These are phyloP conservation scores for Penicillium fuscoglaucum DNA, from an alignment of 2,329 filamentous ascomycete genomes.

Conservation along the genomic window DNA sequence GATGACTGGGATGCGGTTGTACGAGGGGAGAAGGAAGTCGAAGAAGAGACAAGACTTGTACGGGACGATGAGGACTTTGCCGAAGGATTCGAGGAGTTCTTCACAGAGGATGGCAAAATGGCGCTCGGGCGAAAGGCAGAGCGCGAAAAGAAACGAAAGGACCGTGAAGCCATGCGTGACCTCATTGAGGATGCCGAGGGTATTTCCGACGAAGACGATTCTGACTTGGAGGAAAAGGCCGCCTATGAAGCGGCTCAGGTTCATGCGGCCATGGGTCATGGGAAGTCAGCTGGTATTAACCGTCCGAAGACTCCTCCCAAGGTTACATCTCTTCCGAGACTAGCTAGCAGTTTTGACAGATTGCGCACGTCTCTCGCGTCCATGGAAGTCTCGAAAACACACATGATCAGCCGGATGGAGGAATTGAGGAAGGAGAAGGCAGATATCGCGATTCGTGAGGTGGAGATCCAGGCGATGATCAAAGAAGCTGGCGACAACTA, in stretches of 20 bases:
- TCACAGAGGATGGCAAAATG: constrained; percentile 79
- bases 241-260: constrained; percentile 89
- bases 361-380: constrained; percentile 62
- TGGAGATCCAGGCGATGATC: constrained; percentile 75
- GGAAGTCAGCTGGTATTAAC: constrained; percentile 37
- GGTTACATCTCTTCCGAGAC: constrained; percentile 73
- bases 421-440: constrained; percentile 67
- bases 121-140: constrained; percentile 77
- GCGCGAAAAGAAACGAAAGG: constrained; percentile 63
- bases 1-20: constrained; percentile 47
- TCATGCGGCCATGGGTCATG: constrained; percentile 70
- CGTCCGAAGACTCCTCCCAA: constrained; percentile 64
- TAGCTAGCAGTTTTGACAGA: constrained; percentile 66
- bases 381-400: constrained; percentile 64
- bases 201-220: constrained; percentile 63
- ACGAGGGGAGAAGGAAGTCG: constrained; percentile 60
- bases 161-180: constrained; percentile 76
- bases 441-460: constrained; percentile 68
- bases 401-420: constrained; percentile 64
- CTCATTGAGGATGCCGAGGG: constrained; percentile 79
- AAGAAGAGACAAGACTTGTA: constrained; percentile 68
- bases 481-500: constrained; percentile 77
- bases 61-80: constrained; percentile 88
- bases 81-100: constrained; percentile 91
- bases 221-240: constrained; percentile 63